Conservation (phyloP, 176 grass and related monocot genomes). For the Oryza rufipogon region DNA sequence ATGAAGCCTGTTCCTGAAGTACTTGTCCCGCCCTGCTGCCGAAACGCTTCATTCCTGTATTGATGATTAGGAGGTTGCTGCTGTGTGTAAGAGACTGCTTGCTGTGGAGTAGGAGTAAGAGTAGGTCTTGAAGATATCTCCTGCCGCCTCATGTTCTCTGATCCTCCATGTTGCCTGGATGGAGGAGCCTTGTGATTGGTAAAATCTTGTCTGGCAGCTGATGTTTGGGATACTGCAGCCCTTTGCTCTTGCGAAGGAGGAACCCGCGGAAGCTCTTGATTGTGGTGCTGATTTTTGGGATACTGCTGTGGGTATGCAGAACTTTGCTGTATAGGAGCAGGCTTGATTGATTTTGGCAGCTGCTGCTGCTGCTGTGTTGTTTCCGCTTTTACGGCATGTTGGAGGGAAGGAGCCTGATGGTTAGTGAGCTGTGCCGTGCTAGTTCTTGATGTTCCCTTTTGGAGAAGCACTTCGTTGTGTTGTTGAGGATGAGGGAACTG, state of each 20-base stretch:
- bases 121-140: neutral
- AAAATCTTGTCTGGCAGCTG: neutral
- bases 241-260: neutral
- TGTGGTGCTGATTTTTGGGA: neutral
- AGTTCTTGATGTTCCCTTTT: conserved; percentile 26
- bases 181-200: neutral
- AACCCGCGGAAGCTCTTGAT: conserved; percentile 2
- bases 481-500: neutral
- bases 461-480: conserved; percentile 8
- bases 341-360: neutral
- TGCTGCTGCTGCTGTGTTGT: neutral
- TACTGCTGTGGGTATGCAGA: neutral
- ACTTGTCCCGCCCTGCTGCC: neutral
- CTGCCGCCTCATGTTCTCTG: conserved; percentile 6
- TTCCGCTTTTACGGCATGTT: neutral
- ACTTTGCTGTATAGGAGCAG: neutral
- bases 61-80: conserved; percentile 11
- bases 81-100: neutral
- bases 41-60: neutral
- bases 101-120: neutral
- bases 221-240: neutral
- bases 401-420: neutral
- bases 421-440: neutral
- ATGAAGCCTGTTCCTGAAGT: neutral
- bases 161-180: neutral